phyloP scores from a whole-genome alignment of 1,284 basidiomycete species.

The Paramarasmius palmivorus region DNA sequence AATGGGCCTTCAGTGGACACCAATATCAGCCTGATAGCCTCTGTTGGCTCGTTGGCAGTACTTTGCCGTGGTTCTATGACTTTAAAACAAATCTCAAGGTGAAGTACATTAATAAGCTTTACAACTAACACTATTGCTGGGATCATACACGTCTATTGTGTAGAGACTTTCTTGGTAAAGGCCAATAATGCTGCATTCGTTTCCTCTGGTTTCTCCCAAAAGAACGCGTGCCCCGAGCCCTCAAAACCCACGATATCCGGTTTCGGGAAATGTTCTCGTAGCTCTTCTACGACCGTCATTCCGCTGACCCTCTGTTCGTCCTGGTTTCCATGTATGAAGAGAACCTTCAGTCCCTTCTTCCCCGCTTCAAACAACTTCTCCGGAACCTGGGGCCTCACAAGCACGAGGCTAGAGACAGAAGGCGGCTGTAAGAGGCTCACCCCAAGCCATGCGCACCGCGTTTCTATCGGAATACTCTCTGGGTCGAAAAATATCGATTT shows the following conservation, averaged over 20 bases:
- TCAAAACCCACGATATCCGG: conserved; percentile 18
- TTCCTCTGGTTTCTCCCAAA: conserved; percentile 22
- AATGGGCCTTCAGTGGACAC: no score
- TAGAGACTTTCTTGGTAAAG: conserved; percentile 5
- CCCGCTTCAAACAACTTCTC: conserved; percentile 11
- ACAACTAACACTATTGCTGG: no score
- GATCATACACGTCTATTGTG: no score
- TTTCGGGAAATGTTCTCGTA: conserved; percentile 18
- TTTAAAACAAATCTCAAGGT: no score
- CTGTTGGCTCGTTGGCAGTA: no score
- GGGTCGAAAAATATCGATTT: conserved; percentile 7
- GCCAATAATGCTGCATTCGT: conserved; percentile 11
- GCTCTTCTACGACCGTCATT: conserved; percentile 11
- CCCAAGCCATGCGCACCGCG: conserved; percentile 12
- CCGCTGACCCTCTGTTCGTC: conserved; percentile 10
- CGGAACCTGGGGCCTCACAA: conserved; percentile 3
- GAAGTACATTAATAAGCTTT: no score
- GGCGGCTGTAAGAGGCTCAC: conserved; percentile 6
- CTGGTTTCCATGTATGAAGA: conserved; percentile 13
- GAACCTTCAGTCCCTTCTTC: conserved; percentile 9
- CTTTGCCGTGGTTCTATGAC: no score
- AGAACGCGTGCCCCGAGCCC: conserved; percentile 21
- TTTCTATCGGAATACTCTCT: conserved; percentile 4
- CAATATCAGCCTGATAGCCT: no score
- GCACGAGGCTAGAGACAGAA: conserved; percentile 1